Base-by-base conservation (phyloP, 2,329 filamentous ascomycete genomes). In the Ascochyta viciae-villosae region DNA sequence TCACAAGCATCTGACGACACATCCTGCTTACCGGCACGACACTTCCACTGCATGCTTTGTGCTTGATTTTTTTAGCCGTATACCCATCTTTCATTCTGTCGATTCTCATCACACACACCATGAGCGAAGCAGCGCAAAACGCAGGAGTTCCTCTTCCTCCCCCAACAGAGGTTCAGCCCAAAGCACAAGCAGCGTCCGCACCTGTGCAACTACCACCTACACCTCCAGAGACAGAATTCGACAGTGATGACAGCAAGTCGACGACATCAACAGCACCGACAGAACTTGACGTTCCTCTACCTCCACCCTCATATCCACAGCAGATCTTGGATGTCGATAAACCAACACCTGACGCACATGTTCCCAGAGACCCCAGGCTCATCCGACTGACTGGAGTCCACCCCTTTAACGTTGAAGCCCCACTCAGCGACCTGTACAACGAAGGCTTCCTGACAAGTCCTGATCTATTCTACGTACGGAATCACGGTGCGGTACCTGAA, bases 331-430 rank as follows among this genome's bases (percentile, higher is more conserved):
- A 87, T n/a, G 77, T 91, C 67, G 92, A 96, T 72, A 81, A 90
- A 61, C 89, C 89, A 60, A 97, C 92, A 0, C 93, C 93, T 8
- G 93, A 97, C 70, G 81, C 77, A 63, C 91, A 94, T 79, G 90
- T 97, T 19, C 83, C 87, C 22, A 83, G 93, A 73, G 92, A 96
- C 76, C 82, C 89, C 1, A 84, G 92, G 37, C 81, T 97, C 15
- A 95, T 97, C 62, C 85, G 93, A 46, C 80, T 97, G 13, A 97
- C 93, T 10, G 93, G 93, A 23, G 84, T 91, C 6, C 93, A 96
- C 74, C 93, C 93, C 1, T 96, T 96, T 80, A 97, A 97, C 66
- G 89, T 90, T 44, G 93, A 97, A 76, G 85, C 93, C 9, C 92
- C 93, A 0, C 78, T 97, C 8, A 90, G 86, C 50, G 86, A 87